Conservation (phyloP, 371 early-diverging fungal species). For the Gilbertella persicaria region DNA sequence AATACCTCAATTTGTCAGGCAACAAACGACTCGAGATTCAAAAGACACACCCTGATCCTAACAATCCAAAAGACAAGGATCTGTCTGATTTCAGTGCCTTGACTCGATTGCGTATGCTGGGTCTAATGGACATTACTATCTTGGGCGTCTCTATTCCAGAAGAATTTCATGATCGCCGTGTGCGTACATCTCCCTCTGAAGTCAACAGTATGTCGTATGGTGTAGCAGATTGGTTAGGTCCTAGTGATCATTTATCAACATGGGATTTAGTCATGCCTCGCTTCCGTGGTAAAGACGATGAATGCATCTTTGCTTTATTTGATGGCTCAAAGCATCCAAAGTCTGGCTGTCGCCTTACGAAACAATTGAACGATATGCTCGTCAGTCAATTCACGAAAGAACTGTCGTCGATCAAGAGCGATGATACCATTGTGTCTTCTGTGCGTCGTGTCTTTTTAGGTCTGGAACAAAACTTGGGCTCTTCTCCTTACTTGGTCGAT, state of each 20-base stretch:
- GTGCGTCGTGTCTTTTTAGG: slow-evolving; percentile 76
- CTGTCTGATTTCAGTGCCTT: slow-evolving; percentile 80
- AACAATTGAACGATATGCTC: slow-evolving; percentile 74
- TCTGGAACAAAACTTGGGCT: slow-evolving; percentile 76
- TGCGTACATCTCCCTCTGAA: slow-evolving; percentile 83
- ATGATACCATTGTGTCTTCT: slow-evolving; percentile 62
- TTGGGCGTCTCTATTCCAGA: slow-evolving; percentile 80
- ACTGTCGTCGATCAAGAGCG: slow-evolving; percentile 60
- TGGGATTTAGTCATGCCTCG: slow-evolving; percentile 86
- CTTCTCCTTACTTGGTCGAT: slow-evolving; percentile 44
- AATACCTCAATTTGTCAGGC: slow-evolving; percentile 89
- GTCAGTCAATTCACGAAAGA: slow-evolving; percentile 70
- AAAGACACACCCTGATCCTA: slow-evolving; percentile 54
- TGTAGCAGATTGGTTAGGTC: slow-evolving; percentile 83
- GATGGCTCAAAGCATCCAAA: slow-evolving; percentile 70
- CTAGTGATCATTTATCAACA: slow-evolving; percentile 61
- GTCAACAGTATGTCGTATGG: slow-evolving; percentile 84
- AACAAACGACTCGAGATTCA: slow-evolving; percentile 90
- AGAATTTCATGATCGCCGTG: slow-evolving; percentile 78
- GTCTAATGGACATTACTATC: slow-evolving; percentile 88
- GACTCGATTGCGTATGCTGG: slow-evolving; percentile 74
- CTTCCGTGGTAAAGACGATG: slow-evolving; percentile 81
- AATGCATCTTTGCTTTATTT: slow-evolving; percentile 87
- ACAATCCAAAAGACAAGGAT: slow-evolving; percentile 54
- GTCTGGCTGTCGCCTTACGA: slow-evolving; percentile 63